Evolutionary conservation across 495 filamentous ascomycete genomes (phyloP).

Genomic region (Penicilliopsis zonata): DNA sequence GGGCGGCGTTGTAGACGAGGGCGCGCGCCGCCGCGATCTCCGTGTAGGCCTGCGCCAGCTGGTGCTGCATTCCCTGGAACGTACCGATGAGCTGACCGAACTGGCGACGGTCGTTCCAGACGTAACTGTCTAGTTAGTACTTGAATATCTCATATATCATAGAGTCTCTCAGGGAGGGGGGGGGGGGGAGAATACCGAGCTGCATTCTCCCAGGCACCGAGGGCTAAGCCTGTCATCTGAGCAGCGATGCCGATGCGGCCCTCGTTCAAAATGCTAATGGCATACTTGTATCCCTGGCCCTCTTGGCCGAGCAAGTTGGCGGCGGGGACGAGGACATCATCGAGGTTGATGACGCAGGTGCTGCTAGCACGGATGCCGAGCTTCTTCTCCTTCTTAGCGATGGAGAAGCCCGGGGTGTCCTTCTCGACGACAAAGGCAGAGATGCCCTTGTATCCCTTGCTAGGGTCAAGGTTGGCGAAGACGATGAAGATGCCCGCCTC

Average conservation of each 20-base stretch:
- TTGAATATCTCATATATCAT: slow-evolving; percentile 1
- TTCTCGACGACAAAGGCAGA: slow-evolving; percentile 94
- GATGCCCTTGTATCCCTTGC: slow-evolving; percentile 88
- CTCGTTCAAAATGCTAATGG: slow-evolving; percentile 93
- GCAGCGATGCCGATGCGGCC: slow-evolving; percentile 95
- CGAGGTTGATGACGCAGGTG: slow-evolving; percentile 95
- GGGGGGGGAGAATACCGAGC: slow-evolving; percentile 45
- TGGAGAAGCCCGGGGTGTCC: slow-evolving; percentile 74
- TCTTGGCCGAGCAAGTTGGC: slow-evolving; percentile 79
- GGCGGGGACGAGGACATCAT: slow-evolving; percentile 84
- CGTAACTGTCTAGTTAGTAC: slow-evolving; percentile 39
- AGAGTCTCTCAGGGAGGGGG: slow-evolving; percentile 1
- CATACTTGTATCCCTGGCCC: slow-evolving; percentile 95
- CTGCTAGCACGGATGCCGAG: slow-evolving; percentile 89
- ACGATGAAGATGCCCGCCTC: slow-evolving; percentile 95
- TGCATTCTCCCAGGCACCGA: slow-evolving; percentile 94
- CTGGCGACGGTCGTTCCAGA: slow-evolving; percentile 96
- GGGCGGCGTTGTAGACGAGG: slow-evolving; percentile 89
- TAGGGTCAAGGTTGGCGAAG: slow-evolving; percentile 86
- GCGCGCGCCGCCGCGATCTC: slow-evolving; percentile 87
- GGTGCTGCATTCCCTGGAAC: slow-evolving; percentile 99
- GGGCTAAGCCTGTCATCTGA: slow-evolving; percentile 95
- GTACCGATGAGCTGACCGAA: slow-evolving; percentile 86
- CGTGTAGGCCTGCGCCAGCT: slow-evolving; percentile 90
- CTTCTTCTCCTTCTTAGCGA: slow-evolving; percentile 99